phyloP scores from a whole-genome alignment of 805 yeast species.

The Hanseniaspora guilliermondii region DNA sequence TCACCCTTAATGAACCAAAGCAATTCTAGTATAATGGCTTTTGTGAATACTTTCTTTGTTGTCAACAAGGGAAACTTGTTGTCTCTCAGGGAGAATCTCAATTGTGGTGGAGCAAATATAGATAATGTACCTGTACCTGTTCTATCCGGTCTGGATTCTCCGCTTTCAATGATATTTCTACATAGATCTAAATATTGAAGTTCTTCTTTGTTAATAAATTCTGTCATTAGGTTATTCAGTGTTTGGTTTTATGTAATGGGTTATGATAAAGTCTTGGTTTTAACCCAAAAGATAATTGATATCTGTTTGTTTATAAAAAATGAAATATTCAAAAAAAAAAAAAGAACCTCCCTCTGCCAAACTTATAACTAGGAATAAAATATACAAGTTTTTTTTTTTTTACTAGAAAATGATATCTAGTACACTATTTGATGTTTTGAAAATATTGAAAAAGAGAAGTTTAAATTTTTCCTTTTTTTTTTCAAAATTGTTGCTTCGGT shows the following conservation, averaged over 20 bases:
- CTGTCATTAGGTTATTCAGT: not conserved
- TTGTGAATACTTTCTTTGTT: conserved; percentile 81
- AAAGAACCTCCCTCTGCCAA: too few relatives aligned
- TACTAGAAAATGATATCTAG: too few relatives aligned
- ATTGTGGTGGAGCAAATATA: conserved; percentile 89
- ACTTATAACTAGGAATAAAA: too few relatives aligned
- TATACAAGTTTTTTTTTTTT: too few relatives aligned
- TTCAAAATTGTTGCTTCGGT: too few relatives aligned
- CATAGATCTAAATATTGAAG: conserved; percentile 80
- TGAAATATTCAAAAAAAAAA: too few relatives aligned
- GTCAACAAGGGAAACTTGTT: conserved; percentile 79
- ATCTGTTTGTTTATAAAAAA: too few relatives aligned
- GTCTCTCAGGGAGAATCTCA: conserved; percentile 63
- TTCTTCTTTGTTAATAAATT: conserved; percentile 44
- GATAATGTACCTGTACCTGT: conserved; percentile 95
- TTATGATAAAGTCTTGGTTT: not conserved
- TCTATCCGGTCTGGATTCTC: conserved; percentile 87
- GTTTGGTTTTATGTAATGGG: not conserved
- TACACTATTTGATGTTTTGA: too few relatives aligned
- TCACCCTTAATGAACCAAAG: conserved; percentile 87
- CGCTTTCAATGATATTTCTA: conserved; percentile 58
- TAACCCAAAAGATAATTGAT: too few relatives aligned
- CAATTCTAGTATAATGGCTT: conserved; percentile 78
- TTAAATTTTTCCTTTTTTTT: too few relatives aligned
- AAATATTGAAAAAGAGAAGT: too few relatives aligned